A percentile compares a stretch with the other conserved stretches of the same genome.
phyloP scores from a whole-genome alignment of 768 basidiomycete species.

The Peribolospora kevripleyi region DNA sequence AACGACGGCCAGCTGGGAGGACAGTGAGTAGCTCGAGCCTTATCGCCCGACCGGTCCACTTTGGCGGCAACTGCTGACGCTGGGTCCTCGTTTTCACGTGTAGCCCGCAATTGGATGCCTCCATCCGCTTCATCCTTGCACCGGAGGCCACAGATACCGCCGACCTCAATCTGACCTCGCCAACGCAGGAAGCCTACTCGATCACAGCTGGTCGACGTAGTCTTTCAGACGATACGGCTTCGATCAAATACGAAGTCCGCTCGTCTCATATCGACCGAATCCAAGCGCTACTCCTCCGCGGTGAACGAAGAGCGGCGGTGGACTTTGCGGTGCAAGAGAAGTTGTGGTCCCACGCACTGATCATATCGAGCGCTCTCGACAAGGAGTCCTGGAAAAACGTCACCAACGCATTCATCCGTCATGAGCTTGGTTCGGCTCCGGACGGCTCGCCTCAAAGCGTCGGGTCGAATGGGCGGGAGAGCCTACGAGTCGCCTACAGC shows the following conservation, averaged over 20 bases:
- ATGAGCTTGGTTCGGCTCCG: slow-evolving; percentile 34
- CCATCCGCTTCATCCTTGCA: slow-evolving; percentile 47
- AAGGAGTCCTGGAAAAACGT: slow-evolving; percentile 84
- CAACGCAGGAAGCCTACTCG: background rate
- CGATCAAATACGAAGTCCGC: slow-evolving; percentile 27
- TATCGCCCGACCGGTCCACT: background rate
- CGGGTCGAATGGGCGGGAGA: slow-evolving; percentile 35
- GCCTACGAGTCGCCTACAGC: slow-evolving; percentile 56
- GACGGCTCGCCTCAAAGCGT: slow-evolving; percentile 15
- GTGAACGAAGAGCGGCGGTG: slow-evolving; percentile 66
- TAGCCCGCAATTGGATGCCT: slow-evolving; percentile 42
- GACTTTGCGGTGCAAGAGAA: slow-evolving; percentile 66
- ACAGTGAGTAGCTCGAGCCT: slow-evolving; percentile 32
- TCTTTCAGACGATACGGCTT: slow-evolving; percentile 26
- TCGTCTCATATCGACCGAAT: slow-evolving; percentile 49
- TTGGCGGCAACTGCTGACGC: background rate
- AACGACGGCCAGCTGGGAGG: slow-evolving; percentile 70
- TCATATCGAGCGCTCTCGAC: slow-evolving; percentile 79
- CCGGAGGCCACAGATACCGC: slow-evolving; percentile 18
- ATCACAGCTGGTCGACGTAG: background rate
- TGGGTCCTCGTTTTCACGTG: background rate
- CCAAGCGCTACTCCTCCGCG: slow-evolving; percentile 51
- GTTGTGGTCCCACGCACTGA: slow-evolving; percentile 85
- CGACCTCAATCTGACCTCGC: slow-evolving; percentile 6
- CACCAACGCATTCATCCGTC: slow-evolving; percentile 55